These are phyloP conservation scores for Globisporangium polare DNA, from an alignment of 352 stramenopile genomes.

Conservation along the genomic window DNA sequence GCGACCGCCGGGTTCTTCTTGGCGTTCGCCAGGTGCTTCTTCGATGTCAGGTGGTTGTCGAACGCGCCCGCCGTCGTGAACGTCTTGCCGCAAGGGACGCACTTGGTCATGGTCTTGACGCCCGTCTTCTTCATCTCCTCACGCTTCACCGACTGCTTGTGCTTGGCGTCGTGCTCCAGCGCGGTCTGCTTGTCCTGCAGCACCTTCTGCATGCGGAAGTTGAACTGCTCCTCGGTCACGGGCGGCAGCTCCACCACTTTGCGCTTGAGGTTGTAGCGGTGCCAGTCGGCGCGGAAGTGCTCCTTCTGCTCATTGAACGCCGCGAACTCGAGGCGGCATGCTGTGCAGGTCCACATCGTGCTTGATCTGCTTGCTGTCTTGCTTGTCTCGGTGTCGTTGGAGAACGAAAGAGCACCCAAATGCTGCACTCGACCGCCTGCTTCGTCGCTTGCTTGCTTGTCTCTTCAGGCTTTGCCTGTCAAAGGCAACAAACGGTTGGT, in stretches of 20 bases:
- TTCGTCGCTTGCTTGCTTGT: not conserved
- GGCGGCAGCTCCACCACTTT: constrained; percentile 93
- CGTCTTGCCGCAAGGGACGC: constrained; percentile 80
- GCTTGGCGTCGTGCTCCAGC: constrained; percentile 56
- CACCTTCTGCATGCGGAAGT: constrained; percentile 75
- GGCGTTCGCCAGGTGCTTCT: constrained; percentile 80
- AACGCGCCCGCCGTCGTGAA: constrained; percentile 80
- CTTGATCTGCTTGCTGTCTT: not conserved
- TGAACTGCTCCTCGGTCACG: constrained; percentile 87
- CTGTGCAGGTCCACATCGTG: constrained; percentile 77
- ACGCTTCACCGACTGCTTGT: constrained; percentile 64
- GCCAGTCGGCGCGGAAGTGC: constrained; percentile 96
- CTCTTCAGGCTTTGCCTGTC: constrained; percentile 1
- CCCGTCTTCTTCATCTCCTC: constrained; percentile 67
- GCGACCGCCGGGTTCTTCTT: constrained; percentile 61
- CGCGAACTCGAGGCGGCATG: constrained; percentile 69
- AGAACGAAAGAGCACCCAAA: not conserved
- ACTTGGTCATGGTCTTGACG: constrained; percentile 77
- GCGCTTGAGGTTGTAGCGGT: constrained; percentile 96
- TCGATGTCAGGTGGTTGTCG: constrained; percentile 82
- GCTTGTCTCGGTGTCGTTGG: not conserved
- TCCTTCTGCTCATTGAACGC: constrained; percentile 69
- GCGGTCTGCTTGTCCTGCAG: constrained; percentile 53
- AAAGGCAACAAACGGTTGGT: constrained; percentile 7
- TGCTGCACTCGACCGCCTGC: not conserved